Percentiles rank a stretch among this genome's conserved stretches.
These are phyloP conservation scores for Tylopilus sp. DNA, from an alignment of 1,284 basidiomycete genomes.

Conservation along the genomic window DNA sequence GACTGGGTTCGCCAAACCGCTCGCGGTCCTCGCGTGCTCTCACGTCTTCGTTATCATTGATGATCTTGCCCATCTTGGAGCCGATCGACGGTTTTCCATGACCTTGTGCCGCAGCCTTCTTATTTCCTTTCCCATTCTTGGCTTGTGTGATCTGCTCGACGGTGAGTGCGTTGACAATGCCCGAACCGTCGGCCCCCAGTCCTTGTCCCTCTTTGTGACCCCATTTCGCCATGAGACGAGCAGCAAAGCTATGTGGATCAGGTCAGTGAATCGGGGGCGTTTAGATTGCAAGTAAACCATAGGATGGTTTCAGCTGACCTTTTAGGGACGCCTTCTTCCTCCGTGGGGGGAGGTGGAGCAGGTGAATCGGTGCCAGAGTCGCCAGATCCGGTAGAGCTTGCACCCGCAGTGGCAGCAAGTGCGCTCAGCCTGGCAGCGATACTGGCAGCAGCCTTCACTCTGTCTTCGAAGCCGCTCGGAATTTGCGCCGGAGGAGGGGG, in stretches of 20 bases:
- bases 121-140: slow-evolving; percentile 32
- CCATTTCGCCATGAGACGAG: slow-evolving; percentile 87
- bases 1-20: slow-evolving; percentile 82
- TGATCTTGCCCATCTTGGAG: slow-evolving; percentile 76
- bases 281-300: neutral
- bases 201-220: slow-evolving; percentile 93
- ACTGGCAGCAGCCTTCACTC: slow-evolving; percentile 72
- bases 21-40: slow-evolving; percentile 69
- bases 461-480: slow-evolving; percentile 53
- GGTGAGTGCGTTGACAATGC: slow-evolving; percentile 83
- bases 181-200: slow-evolving; percentile 76
- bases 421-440: slow-evolving; percentile 72
- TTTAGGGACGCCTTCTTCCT: slow-evolving; percentile 31
- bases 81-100: slow-evolving; percentile 39
- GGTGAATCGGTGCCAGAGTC: slow-evolving; percentile 19
- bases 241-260: slow-evolving; percentile 70
- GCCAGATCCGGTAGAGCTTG: slow-evolving; percentile 15
- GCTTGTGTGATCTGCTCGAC: slow-evolving; percentile 59
- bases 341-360: slow-evolving; percentile 18
- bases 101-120: slow-evolving; percentile 29
- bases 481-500: slow-evolving; percentile 53
- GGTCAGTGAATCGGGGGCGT: slow-evolving; percentile 40
- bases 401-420: slow-evolving; percentile 41
- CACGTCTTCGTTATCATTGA: slow-evolving; percentile 82
- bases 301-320: slow-evolving; percentile 29